A percentile compares a stretch with the other conserved stretches of the same genome.
phyloP scores from a whole-genome alignment of 257 asterid species.

The Solanum ahanhuiri region DNA sequence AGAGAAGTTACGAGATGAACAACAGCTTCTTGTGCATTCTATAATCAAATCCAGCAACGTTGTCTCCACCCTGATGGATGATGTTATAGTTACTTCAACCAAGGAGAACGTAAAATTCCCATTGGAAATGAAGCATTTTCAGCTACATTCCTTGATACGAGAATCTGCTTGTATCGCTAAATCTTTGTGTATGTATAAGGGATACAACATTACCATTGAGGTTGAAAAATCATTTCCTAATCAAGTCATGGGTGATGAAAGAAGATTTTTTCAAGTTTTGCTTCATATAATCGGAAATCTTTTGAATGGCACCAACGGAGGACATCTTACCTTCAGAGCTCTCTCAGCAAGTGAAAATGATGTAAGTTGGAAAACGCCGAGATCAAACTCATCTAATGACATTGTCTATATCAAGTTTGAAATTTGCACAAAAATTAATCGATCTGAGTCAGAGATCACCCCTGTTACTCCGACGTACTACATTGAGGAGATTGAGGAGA shows the following conservation, averaged over 20 bases:
- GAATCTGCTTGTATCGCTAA: slow-evolving; percentile 79
- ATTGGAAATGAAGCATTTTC: slow-evolving; percentile 53
- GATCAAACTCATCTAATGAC: slow-evolving; percentile 52
- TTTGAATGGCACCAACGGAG: slow-evolving; percentile 44
- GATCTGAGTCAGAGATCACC: slow-evolving; percentile 22
- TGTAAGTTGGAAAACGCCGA: slow-evolving; percentile 56
- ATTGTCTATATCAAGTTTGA: slow-evolving; percentile 41
- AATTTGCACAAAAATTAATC: slow-evolving; percentile 32
- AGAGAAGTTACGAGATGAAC: slow-evolving; percentile 49
- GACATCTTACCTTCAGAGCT: slow-evolving; percentile 44
- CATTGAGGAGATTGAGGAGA: slow-evolving; percentile 42
- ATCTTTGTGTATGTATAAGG: slow-evolving; percentile 59
- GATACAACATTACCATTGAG: slow-evolving; percentile 47
- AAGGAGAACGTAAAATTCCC: slow-evolving; percentile 54
- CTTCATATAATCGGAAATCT: slow-evolving; percentile 81
- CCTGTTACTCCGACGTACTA: slow-evolving; percentile 20
- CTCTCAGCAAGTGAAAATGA: slow-evolving; percentile 38
- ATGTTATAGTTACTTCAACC: slow-evolving; percentile 59
- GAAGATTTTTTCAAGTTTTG: slow-evolving; percentile 72
- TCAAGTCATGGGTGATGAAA: slow-evolving; percentile 86
- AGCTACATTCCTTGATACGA: slow-evolving; percentile 57
- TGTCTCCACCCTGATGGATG: slow-evolving; percentile 59
- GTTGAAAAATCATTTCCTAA: slow-evolving; percentile 68
- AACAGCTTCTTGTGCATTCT: slow-evolving; percentile 46
- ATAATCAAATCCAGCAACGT: slow-evolving; percentile 69